Conservation (phyloP, 2,329 filamentous ascomycete species). For the Calonectria honghensis region DNA sequence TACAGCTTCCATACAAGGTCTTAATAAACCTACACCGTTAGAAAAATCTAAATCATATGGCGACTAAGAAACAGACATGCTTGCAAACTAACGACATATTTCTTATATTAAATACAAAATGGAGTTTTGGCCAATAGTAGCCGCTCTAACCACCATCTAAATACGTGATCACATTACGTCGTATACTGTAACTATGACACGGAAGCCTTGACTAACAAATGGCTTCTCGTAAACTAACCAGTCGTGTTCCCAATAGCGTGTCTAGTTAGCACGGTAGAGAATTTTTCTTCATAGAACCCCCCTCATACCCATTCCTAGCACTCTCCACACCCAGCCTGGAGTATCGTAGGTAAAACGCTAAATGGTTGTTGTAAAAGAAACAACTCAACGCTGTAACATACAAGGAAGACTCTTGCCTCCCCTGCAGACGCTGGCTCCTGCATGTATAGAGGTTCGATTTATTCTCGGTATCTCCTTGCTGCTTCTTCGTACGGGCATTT, state of each 20-base stretch:
- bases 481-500: not conserved
- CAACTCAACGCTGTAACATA: not conserved
- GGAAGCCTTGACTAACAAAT: not conserved
- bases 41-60: too few species aligned
- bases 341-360: conserved; percentile 23
- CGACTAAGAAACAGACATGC: not conserved
- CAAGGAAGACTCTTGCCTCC: not conserved
- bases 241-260: conserved; percentile 1
- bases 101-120: not conserved
- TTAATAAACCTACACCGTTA: too few species aligned
- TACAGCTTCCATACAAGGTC: too few species aligned
- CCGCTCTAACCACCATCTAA: conserved; percentile 5
- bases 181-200: conserved; percentile 38
- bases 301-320: not conserved
- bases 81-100: not conserved
- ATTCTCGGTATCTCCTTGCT: not conserved
- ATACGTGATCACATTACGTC: conserved; percentile 34
- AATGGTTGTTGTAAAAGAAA: conserved; percentile 13
- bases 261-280: conserved; percentile 1
- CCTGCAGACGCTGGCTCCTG: not conserved
- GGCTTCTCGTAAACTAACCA: conserved; percentile 18
- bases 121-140: not conserved
- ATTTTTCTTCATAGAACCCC: not conserved
- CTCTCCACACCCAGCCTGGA: not conserved
- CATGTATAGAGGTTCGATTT: not conserved